Base-by-base conservation (phyloP, 2,329 filamentous ascomycete species). In the Emergomyces pasteurianus region DNA sequence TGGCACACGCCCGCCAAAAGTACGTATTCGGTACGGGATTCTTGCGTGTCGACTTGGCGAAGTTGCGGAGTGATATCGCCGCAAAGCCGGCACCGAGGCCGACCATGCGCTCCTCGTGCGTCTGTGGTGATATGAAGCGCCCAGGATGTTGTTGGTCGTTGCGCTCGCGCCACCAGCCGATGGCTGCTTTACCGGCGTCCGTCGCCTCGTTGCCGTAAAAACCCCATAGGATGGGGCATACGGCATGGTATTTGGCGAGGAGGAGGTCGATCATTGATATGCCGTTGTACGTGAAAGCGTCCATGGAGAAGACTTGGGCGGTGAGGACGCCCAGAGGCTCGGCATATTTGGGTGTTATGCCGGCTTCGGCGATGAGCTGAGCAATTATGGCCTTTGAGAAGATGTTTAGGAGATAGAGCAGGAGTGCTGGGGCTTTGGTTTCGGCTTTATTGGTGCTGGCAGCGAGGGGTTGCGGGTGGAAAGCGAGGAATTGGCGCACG, bases 171-270 rank as follows among this genome's bases (percentile, higher is more conserved):
- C 80, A 82, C 90, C 90, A 95, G 0, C 90, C 90, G 2, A 95
- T 74, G n/a, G 82, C 80, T 21, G 74, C 66, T 14, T 86, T 82
- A 0, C 90, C 90, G 12, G 79, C 78, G 53, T 85, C 81, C 0
- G 86, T 95, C 63, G 81, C 85, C 71, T 95, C 90, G 63, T 79
- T 85, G 28, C 90, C 92, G 50, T 84, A 81, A 65, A 92, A 84
- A 21, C 92, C 92, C 71, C 95, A 97, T 0, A 99, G 78, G 1
- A 91, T 86, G 0, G 94, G 92, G 68, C 90, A 95, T 3, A 84
- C 80, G 18, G 88, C 80, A 62, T 91, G 85, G 68, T 89, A 88
- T 73, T 97, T 96, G 60, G 92, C 87, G 68, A 95, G 86, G 36
- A 97, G 79, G 62, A 97, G 89, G 70, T 95, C 89, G 58, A 90